Percentiles rank a stretch among this genome's conserved stretches.
phyloP scores from a whole-genome alignment of 169 alveolate species.

The Cystoisospora suis region DNA sequence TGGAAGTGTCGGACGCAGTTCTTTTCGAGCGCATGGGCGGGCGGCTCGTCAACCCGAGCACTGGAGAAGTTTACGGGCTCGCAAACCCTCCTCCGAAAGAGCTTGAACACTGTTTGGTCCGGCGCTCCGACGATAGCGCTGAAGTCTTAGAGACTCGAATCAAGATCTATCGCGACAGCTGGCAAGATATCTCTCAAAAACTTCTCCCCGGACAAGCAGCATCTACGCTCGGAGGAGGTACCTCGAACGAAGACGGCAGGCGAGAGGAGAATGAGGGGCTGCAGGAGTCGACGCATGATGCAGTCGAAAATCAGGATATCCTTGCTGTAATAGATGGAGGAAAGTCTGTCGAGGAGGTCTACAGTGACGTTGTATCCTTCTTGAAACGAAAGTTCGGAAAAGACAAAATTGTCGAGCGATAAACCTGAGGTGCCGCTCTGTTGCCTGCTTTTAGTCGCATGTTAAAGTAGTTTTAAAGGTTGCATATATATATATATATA shows the following conservation, averaged over 20 bases:
- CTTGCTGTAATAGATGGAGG: not conserved
- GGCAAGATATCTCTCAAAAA: not conserved
- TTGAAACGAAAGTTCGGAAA: not conserved
- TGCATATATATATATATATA: too few relatives aligned
- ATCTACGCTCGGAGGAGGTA: not conserved
- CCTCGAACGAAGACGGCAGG: not conserved
- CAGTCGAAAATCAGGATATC: not conserved
- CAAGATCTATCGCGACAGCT: not conserved
- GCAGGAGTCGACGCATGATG: not conserved
- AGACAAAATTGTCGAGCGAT: not conserved
- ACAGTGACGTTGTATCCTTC: not conserved
- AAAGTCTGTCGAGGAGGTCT: not conserved
- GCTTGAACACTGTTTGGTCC: not conserved
- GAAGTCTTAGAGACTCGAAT: not conserved
- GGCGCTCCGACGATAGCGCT: not conserved
- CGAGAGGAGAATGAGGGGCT: not conserved
- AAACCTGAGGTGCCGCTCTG: too few relatives aligned
- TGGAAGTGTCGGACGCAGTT: constrained; percentile 20
- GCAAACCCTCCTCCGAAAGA: constrained; percentile 21
- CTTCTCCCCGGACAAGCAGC: not conserved
- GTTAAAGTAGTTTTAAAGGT: too few relatives aligned
- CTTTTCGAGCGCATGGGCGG: constrained; percentile 14
- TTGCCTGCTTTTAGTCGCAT: too few relatives aligned
- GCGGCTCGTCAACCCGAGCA: constrained; percentile 11
- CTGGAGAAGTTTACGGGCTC: not conserved